Base-by-base conservation (phyloP, 108 stramenopile species). In the Skeletonema tropicum region DNA sequence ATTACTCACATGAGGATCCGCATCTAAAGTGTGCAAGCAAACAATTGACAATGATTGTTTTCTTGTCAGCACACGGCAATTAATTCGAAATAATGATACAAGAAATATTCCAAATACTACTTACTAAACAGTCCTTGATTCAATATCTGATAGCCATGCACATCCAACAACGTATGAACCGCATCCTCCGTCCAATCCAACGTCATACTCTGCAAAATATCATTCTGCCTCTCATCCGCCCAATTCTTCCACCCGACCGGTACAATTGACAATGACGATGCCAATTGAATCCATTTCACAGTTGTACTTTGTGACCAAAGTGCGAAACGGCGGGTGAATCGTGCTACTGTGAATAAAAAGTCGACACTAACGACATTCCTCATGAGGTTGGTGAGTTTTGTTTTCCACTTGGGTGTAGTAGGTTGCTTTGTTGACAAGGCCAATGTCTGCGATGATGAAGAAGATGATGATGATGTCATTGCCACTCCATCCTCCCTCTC, bases 101-200 rank as follows among this genome's bases (percentile, higher is more conserved):
- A 19, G 11, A 25, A 19, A 32, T 21, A 69, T 5, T 35, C 29
- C 19, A 59, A 13, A 29, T 19, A 42, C 15, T 85, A 86, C 46
- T 80, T 83, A 70, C 88, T 90, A 85, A 92, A 90, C 14, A 90
- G 41, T 15, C 92, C 89, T 66, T 86, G 74, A 66, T 87, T 83
- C 21, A 92, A 77, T 41, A 92, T 88, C 63, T 92, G 92, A 76
- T 92, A 85, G 5, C 92, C 92, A 76, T 92, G 92, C 7, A 92
- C 88, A 75, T 92, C 92, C 11, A 92, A 79, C 58, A 92, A 64
- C 7, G 92, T 79, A 71, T 84, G 59, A 23, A 90, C 75, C 19
- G 88, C 86, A 21, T 79, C 79, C 30, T 85, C 48, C 13, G 88
- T 92, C 80, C 83, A 82, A 66, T 75, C 66, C 57, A 81, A 60